Evolutionary conservation across 2,329 filamentous ascomycete genomes (phyloP).

Genomic region (Endocalyx cinctus): DNA sequence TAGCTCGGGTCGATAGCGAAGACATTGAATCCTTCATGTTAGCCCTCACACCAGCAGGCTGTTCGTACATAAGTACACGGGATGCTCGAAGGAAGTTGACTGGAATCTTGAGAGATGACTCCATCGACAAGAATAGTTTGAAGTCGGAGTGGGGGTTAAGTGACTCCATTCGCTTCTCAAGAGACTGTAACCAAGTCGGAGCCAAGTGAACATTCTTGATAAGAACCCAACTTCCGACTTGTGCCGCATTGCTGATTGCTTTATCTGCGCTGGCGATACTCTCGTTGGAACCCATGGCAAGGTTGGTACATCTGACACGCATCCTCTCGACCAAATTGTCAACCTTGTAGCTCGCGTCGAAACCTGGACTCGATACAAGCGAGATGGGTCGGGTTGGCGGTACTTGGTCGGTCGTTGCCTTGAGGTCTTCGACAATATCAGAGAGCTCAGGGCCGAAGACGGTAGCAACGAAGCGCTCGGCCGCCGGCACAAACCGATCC

Average conservation of each 20-base stretch:
- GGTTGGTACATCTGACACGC: constrained; percentile 83
- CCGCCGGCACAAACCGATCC: constrained; percentile 88
- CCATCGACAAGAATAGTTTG: constrained; percentile 95
- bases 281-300: constrained; percentile 98
- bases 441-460: constrained; percentile 83
- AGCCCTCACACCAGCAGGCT: constrained; percentile 90
- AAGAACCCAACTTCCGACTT: constrained; percentile 90
- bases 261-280: constrained; percentile 89
- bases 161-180: constrained; percentile 94
- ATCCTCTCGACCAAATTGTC: constrained; percentile 86
- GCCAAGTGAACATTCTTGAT: constrained; percentile 99
- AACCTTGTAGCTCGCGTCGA: constrained; percentile 98
- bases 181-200: constrained; percentile 90
- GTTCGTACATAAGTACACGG: constrained; percentile 94
- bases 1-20: constrained; percentile 69
- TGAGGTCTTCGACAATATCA: constrained; percentile 80
- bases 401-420: constrained; percentile 79
- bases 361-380: constrained; percentile 89
- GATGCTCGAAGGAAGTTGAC: constrained; percentile 93
- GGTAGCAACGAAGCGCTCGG: constrained; percentile 80
- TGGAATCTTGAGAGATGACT: constrained; percentile 92
- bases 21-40: constrained; percentile 98
- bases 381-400: constrained; percentile 81
- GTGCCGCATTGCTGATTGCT: constrained; percentile 86
- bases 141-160: constrained; percentile 93